Evolutionary conservation across 345 rosid genomes (phyloP).

Genomic region (Alliaria petiolata): DNA sequence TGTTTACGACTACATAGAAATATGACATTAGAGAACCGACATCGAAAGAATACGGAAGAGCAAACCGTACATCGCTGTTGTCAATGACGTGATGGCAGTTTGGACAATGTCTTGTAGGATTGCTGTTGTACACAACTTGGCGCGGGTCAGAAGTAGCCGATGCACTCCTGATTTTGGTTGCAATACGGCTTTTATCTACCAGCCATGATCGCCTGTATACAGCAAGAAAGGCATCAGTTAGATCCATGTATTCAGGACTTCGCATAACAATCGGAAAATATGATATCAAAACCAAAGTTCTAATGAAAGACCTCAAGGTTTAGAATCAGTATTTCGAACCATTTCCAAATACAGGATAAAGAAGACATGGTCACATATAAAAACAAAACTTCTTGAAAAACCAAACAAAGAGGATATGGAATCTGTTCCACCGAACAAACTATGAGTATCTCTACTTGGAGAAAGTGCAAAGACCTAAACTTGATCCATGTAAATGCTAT

Average conservation of each 20-base stretch:
- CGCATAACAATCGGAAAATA: neutral
- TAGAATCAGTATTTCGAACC: neutral
- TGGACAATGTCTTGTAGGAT: constrained; percentile 82
- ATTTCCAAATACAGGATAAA: neutral
- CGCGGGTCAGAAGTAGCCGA: constrained; percentile 43
- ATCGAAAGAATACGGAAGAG: neutral
- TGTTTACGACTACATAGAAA: neutral
- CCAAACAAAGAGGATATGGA: neutral
- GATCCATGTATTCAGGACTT: neutral
- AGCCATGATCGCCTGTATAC: constrained; percentile 77
- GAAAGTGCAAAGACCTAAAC: neutral
- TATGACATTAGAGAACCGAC: neutral
- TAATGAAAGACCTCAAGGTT: neutral
- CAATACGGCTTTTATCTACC: constrained; percentile 73
- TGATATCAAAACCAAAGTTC: neutral
- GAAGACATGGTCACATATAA: no score
- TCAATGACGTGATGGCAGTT: constrained; percentile 71
- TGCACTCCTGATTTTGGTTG: constrained; percentile 87
- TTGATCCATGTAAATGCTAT: no score
- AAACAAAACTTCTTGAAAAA: neutral
- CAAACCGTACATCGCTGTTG: constrained; percentile 69
- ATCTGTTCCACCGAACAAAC: neutral
- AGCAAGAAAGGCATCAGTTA: neutral
- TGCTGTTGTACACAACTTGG: constrained; percentile 66
- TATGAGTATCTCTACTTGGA: no score